A percentile compares a stretch with the other conserved stretches of the same genome.
phyloP scores from a whole-genome alignment of 106 monocot species.

The Vanilla planifolia region DNA sequence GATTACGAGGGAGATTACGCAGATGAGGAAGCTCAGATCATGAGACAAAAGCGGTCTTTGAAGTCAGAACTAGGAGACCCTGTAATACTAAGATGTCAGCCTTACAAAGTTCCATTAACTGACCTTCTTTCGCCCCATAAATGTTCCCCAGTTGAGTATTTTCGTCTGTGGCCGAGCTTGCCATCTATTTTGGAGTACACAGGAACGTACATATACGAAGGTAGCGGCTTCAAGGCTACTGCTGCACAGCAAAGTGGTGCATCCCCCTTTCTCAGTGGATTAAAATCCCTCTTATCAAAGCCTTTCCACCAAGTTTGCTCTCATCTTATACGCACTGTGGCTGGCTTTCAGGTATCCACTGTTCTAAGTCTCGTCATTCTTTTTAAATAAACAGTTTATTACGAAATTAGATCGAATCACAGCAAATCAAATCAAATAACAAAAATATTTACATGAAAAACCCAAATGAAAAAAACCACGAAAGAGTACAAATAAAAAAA shows the following conservation, averaged over 20 bases:
- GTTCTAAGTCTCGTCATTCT: conserved; percentile 4
- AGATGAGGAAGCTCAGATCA: conserved; percentile 64
- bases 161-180: conserved; percentile 93
- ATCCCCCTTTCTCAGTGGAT: conserved; percentile 89
- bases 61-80: conserved; percentile 87
- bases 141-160: conserved; percentile 90
- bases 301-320: conserved; percentile 99
- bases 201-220: conserved; percentile 89
- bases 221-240: conserved; percentile 95
- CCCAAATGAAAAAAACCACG: too few relatives aligned
- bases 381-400: too few relatives aligned
- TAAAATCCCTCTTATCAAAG: conserved; percentile 78
- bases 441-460: too few relatives aligned
- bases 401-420: too few relatives aligned
- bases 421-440: too few relatives aligned
- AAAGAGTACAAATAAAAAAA: too few relatives aligned
- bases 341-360: conserved; percentile 98
- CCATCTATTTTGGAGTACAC: conserved; percentile 92
- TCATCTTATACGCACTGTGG: conserved; percentile 87
- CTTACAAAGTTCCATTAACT: conserved; percentile 85
- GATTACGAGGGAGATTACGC: conserved; percentile 76
- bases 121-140: conserved; percentile 86
- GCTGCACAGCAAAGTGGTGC: conserved; percentile 90
- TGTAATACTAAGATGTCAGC: conserved; percentile 82
- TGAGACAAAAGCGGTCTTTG: conserved; percentile 43